Conservation (phyloP, 768 basidiomycete genomes). For the Psilocybe tampanensis region DNA sequence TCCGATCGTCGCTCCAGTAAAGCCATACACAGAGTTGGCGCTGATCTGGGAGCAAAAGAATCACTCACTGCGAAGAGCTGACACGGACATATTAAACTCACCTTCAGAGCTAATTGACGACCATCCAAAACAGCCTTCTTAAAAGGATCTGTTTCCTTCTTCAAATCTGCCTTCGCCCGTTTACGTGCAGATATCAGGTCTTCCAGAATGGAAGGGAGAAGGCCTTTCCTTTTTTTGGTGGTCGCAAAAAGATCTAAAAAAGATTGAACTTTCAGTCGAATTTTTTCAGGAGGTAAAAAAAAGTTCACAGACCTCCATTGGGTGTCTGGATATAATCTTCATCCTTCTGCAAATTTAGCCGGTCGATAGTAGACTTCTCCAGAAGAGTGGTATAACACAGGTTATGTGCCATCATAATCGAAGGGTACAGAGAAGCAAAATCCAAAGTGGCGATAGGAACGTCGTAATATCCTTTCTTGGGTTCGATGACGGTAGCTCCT, state of each 20-base stretch:
- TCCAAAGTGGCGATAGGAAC: conserved; percentile 96
- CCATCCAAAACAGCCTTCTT: conserved; percentile 97
- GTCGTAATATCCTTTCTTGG: conserved; percentile 94
- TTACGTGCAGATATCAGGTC: conserved; percentile 94
- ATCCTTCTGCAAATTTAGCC: conserved; percentile 77
- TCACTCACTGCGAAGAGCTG: not conserved
- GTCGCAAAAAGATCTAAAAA: conserved; percentile 82
- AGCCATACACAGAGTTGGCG: conserved; percentile 99
- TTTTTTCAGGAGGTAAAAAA: not conserved
- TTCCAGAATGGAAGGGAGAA: conserved; percentile 90
- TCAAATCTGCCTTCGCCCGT: conserved; percentile 92
- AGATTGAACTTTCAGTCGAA: not conserved
- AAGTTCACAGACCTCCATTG: conserved; percentile 72
- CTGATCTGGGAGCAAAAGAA: conserved; percentile 70
- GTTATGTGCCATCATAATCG: conserved; percentile 99
- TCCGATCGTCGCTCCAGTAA: conserved; percentile 96
- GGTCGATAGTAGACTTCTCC: conserved; percentile 76
- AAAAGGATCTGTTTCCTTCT: conserved; percentile 96
- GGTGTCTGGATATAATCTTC: conserved; percentile 94
- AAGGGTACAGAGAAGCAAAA: conserved; percentile 98
- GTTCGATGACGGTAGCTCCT: conserved; percentile 98
- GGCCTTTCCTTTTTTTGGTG: conserved; percentile 74
- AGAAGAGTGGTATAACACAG: conserved; percentile 97
- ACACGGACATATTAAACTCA: conserved; percentile 27
- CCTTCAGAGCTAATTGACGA: conserved; percentile 95